phyloP scores from a whole-genome alignment of 352 stramenopile genomes.

The Globisporangium orthogonon region DNA sequence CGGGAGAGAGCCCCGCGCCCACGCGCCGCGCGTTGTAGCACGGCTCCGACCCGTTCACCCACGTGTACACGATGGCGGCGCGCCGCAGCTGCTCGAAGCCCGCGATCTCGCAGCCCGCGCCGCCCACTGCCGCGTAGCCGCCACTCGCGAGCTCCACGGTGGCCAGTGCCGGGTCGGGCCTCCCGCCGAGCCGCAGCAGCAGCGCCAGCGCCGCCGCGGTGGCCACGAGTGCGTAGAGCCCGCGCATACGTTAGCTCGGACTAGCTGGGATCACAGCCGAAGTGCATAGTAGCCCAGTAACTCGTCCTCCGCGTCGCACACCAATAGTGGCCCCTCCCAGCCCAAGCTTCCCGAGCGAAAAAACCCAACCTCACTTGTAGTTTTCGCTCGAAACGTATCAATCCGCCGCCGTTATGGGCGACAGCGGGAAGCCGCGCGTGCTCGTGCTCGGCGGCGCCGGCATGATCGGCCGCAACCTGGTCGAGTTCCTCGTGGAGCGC shows the following conservation, averaged over 20 bases:
- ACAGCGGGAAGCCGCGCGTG: slow-evolving; percentile 48
- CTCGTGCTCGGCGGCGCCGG: slow-evolving; percentile 79
- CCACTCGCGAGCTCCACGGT: slow-evolving; percentile 45
- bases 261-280: no score
- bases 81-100: slow-evolving; percentile 60
- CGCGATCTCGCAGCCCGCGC: slow-evolving; percentile 45
- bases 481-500: slow-evolving; percentile 70
- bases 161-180: slow-evolving; percentile 41
- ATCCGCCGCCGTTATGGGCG: slow-evolving; percentile 4
- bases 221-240: slow-evolving; percentile 45
- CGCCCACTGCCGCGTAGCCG: slow-evolving; percentile 29
- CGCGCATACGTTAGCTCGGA: slow-evolving; percentile 19
- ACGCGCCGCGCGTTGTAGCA: slow-evolving; percentile 69
- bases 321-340: no score
- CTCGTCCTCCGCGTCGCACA: no score
- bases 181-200: slow-evolving; percentile 36
- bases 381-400: no score
- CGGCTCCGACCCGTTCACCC: slow-evolving; percentile 75
- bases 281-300: no score
- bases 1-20: slow-evolving; percentile 39
- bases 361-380: no score
- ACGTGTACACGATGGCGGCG: slow-evolving; percentile 80
- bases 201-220: slow-evolving; percentile 32
- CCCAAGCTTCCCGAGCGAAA: no score
- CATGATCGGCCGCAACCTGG: slow-evolving; percentile 87